These are phyloP conservation scores for Xylaria sp. DNA, from an alignment of 2,329 filamentous ascomycete genomes.

Conservation along the genomic window DNA sequence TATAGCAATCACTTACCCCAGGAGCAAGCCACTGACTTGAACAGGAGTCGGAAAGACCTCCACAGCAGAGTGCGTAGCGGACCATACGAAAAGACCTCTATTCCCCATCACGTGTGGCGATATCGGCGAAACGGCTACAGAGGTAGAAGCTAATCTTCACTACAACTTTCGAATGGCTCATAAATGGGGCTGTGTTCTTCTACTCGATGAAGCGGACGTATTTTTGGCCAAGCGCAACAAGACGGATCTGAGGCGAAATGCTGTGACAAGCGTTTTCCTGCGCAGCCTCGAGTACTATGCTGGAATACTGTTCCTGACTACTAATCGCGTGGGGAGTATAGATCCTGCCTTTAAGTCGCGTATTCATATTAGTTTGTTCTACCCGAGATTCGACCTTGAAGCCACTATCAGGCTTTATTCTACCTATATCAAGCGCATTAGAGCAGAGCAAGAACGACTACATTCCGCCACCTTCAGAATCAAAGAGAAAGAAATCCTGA, in stretches of 20 bases:
- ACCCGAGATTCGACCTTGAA: not conserved
- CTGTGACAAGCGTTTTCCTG: not conserved
- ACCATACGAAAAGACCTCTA: not conserved
- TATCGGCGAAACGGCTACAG: not conserved
- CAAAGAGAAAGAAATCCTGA: slow-evolving; percentile 33
- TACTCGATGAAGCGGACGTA: slow-evolving; percentile 30
- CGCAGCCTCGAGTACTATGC: not conserved
- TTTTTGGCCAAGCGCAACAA: not conserved
- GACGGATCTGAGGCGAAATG: not conserved
- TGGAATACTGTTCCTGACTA: not conserved
- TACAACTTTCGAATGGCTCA: not conserved
- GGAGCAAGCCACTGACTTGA: not conserved
- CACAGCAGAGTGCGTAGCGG: not conserved
- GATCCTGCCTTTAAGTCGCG: not conserved
- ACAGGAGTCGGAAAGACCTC: not conserved
- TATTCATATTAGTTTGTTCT: slow-evolving; percentile 2
- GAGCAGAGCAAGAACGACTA: slow-evolving; percentile 15
- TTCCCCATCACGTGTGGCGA: not conserved
- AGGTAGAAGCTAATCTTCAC: not conserved
- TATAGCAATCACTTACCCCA: not conserved
- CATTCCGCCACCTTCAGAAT: slow-evolving; percentile 16
- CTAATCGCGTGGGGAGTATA: not conserved
- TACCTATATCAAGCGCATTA: slow-evolving; percentile 24
- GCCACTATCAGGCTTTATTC: slow-evolving; percentile 26
- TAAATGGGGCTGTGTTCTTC: slow-evolving; percentile 10